A percentile compares a stretch with the other conserved stretches of the same genome.
Evolutionary conservation across 1,284 basidiomycete genomes (phyloP).

Genomic region (Sutorius eximius): DNA sequence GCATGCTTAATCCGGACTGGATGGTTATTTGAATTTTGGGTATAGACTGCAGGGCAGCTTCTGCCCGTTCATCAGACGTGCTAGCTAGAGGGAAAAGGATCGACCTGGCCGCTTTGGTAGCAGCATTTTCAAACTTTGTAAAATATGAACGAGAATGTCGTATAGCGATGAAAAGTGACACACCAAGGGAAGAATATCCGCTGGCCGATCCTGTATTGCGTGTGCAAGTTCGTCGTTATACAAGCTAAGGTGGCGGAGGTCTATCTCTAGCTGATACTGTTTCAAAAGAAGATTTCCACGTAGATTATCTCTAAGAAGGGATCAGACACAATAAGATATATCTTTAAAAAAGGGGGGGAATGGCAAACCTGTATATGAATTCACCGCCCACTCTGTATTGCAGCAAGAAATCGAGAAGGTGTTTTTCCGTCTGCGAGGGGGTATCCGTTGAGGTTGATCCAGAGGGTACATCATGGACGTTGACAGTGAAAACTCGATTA

Average conservation of each 20-base stretch:
- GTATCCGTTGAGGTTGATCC: constrained; percentile 59
- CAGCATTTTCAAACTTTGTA: constrained; percentile 83
- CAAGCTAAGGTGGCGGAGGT: constrained; percentile 85
- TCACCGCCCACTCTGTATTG: constrained; percentile 86
- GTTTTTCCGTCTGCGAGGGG: constrained; percentile 77
- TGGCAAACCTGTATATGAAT: constrained; percentile 77
- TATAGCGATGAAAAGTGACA: constrained; percentile 17
- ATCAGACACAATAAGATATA: constrained; percentile 4
- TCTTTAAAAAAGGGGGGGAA: constrained; percentile 1
- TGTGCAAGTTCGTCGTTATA: constrained; percentile 95
- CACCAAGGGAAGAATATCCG: constrained; percentile 88
- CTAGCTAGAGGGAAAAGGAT: constrained; percentile 75
- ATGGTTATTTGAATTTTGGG: constrained; percentile 91
- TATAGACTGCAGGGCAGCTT: constrained; percentile 62
- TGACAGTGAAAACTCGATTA: constrained; percentile 77
- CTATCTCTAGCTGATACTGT: constrained; percentile 90
- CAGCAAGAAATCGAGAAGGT: constrained; percentile 82
- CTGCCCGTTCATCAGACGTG: constrained; percentile 50
- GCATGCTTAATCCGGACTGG: constrained; percentile 86
- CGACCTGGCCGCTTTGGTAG: constrained; percentile 76
- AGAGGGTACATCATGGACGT: constrained; percentile 61
- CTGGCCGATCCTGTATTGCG: constrained; percentile 84
- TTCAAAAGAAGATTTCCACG: constrained; percentile 89
- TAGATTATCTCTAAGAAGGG: constrained; percentile 73
- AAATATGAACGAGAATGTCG: not conserved